Conservation (phyloP, 75 land plant species). For the Larix kaempferi region DNA sequence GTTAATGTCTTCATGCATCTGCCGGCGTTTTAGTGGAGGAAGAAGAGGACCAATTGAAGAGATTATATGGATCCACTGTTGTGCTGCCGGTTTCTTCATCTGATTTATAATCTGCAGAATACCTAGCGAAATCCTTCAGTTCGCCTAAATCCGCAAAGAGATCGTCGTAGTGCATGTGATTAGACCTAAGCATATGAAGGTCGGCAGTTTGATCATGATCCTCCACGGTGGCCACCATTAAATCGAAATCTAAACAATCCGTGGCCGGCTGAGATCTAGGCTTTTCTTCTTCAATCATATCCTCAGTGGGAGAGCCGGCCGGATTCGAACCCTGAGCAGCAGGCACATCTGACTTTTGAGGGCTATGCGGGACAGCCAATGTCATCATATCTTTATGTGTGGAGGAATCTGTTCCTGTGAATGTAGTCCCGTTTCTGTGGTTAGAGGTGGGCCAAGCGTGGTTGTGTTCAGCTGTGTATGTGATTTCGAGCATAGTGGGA, state of each 20-base stretch:
- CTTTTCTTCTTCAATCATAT: neutral
- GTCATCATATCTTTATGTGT: neutral
- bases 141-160: conserved; percentile 5
- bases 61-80: neutral
- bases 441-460: conserved; percentile 51
- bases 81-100: conserved; percentile 4
- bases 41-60: neutral
- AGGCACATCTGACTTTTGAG: neutral
- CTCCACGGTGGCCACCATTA: neutral
- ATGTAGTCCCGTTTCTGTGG: conserved; percentile 66
- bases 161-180: conserved; percentile 1
- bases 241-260: neutral
- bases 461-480: conserved; percentile 80
- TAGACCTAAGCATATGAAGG: neutral
- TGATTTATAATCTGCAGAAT: neutral
- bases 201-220: neutral
- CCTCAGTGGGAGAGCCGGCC: neutral
- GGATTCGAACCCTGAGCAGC: neutral
- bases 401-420: conserved; percentile 24
- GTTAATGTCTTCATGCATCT: too few species aligned
- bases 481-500: conserved; percentile 64
- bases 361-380: neutral
- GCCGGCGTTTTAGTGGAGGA: neutral
- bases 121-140: neutral
- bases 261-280: neutral